phyloP scores from a whole-genome alignment of 345 rosid genomes.

The Aegle marmelos region DNA sequence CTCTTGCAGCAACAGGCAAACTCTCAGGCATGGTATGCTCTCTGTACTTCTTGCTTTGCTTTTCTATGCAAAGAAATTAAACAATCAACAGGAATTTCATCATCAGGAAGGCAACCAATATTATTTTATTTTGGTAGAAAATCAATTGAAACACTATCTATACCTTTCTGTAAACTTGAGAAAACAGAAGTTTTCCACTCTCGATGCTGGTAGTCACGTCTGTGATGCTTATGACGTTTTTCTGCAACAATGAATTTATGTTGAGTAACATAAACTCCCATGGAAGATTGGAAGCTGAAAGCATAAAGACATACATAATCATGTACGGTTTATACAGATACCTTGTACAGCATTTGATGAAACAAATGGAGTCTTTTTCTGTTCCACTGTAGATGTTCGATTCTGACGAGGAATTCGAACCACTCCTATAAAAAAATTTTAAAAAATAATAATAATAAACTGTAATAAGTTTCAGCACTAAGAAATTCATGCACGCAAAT shows the following conservation, averaged over 20 bases:
- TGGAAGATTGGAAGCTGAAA: neutral
- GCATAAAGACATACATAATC: neutral
- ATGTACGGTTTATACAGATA: neutral
- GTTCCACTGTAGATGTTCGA: neutral
- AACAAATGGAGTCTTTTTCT: neutral
- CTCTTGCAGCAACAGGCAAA: constrained; percentile 7
- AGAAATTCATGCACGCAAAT: neutral
- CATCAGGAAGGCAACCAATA: neutral
- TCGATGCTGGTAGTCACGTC: neutral
- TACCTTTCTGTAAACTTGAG: neutral
- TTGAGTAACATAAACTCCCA: neutral
- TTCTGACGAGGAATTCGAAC: neutral
- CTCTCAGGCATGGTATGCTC: neutral
- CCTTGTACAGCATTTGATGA: neutral
- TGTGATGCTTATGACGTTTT: neutral
- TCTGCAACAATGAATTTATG: constrained; percentile 8
- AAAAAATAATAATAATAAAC: too few species aligned
- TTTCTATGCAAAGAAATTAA: neutral
- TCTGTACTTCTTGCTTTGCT: neutral
- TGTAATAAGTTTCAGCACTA: neutral
- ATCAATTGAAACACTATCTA: too few species aligned
- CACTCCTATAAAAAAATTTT: neutral
- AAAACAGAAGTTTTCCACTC: neutral
- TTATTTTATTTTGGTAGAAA: too few species aligned
- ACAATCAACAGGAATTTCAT: neutral